Conservation (phyloP, 495 filamentous ascomycete species). For the Beverwykella pulmonaria region DNA sequence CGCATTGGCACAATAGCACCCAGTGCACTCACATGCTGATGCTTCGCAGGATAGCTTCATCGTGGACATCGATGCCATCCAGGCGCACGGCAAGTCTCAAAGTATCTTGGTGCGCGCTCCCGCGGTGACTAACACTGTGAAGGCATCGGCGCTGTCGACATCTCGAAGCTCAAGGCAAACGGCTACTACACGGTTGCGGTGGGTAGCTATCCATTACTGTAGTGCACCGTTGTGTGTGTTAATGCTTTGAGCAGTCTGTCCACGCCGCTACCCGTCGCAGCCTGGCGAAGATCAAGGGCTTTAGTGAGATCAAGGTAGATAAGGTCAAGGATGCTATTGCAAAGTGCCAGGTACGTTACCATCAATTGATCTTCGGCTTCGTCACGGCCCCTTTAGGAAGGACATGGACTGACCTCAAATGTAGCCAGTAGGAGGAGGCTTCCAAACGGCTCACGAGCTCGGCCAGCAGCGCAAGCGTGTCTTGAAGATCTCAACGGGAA, state of each 20-base stretch:
- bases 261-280: conserved; percentile 66
- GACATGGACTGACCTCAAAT: conserved; percentile 33
- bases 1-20: neutral
- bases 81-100: conserved; percentile 63
- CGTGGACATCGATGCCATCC: conserved; percentile 73
- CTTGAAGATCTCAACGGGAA: conserved; percentile 71
- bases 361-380: neutral
- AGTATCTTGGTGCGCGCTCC: neutral
- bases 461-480: conserved; percentile 68
- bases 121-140: neutral
- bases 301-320: conserved; percentile 80
- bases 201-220: conserved; percentile 23
- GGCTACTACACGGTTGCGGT: conserved; percentile 74
- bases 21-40: neutral
- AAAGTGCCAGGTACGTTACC: conserved; percentile 64
- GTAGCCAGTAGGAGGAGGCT: conserved; percentile 65
- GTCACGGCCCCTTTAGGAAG: too few relatives aligned
- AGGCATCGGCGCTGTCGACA: conserved; percentile 75
- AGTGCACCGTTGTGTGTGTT: neutral
- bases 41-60: conserved; percentile 54
- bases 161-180: conserved; percentile 71
- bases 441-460: conserved; percentile 75
- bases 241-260: conserved; percentile 55
- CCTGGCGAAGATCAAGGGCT: conserved; percentile 75
- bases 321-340: conserved; percentile 77